Evolutionary conservation across 306 rosid species (phyloP).

Genomic region (Acmispon strigosus): DNA sequence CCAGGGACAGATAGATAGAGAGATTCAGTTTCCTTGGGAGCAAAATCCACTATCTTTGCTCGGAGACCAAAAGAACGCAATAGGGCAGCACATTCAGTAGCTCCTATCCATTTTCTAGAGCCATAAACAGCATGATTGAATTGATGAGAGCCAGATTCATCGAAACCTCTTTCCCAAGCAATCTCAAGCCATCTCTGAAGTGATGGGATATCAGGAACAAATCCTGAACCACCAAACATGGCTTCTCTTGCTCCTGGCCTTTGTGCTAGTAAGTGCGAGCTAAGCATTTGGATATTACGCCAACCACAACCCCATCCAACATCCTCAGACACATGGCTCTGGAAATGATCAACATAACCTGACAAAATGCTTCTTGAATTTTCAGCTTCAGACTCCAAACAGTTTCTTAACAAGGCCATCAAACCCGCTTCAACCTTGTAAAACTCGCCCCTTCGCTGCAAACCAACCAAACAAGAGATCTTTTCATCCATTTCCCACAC

Average conservation of each 20-base stretch:
- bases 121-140: constrained; percentile 55
- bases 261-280: constrained; percentile 64
- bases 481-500: constrained; percentile 31
- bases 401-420: constrained; percentile 52
- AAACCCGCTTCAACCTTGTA: constrained; percentile 54
- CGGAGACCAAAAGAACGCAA: constrained; percentile 72
- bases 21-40: constrained; percentile 63
- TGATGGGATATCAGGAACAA: constrained; percentile 77
- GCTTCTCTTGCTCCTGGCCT: constrained; percentile 46
- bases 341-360: constrained; percentile 68
- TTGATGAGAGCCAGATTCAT: constrained; percentile 61
- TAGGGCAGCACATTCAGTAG: constrained; percentile 81
- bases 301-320: constrained; percentile 92
- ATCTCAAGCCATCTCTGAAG: constrained; percentile 96
- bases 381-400: constrained; percentile 60
- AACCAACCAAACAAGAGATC: constrained; percentile 45
- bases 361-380: constrained; percentile 51
- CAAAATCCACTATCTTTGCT: constrained; percentile 72
- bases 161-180: constrained; percentile 94
- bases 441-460: constrained; percentile 48
- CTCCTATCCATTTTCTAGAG: constrained; percentile 60
- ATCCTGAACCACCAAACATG: constrained; percentile 67
- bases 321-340: constrained; percentile 57
- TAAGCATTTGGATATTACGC: constrained; percentile 83
- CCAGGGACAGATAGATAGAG: constrained; percentile 65